Conservation (phyloP, 192 early-diverging fungal species). For the Gryganskiella cystojenkinii region DNA sequence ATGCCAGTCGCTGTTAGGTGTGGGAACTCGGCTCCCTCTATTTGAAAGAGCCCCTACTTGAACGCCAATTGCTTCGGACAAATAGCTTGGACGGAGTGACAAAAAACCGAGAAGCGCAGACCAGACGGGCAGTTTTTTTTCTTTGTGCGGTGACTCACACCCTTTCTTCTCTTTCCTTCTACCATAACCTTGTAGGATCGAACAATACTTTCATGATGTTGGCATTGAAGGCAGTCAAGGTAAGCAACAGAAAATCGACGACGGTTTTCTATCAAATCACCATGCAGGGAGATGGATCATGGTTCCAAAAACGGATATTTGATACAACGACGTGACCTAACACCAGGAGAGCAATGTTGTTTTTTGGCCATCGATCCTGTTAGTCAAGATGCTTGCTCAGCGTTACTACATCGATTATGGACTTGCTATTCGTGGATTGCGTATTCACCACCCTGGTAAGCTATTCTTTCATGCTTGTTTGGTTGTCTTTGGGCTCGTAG, state of each 20-base stretch:
- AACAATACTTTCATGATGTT: constrained; percentile 63
- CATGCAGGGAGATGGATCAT: no score
- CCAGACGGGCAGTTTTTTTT: no score
- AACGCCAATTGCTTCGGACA: no score
- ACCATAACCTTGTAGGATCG: constrained; percentile 55
- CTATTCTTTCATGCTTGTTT: neutral
- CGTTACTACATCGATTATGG: constrained; percentile 79
- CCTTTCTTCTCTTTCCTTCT: neutral
- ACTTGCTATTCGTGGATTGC: constrained; percentile 74
- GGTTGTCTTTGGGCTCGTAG: neutral
- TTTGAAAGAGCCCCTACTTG: neutral
- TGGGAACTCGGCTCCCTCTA: no score
- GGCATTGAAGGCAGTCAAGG: constrained; percentile 66
- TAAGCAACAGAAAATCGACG: constrained; percentile 3
- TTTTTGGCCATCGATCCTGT: neutral
- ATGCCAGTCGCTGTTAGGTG: no score
- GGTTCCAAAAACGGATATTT: no score
- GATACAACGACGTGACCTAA: no score
- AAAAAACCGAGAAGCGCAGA: no score
- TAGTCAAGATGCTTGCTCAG: constrained; percentile 59
- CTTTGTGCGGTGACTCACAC: neutral
- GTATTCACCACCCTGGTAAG: constrained; percentile 66
- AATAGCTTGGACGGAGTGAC: no score
- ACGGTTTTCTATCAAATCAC: no score
- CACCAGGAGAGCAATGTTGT: no score